Base-by-base conservation (phyloP, 805 yeast genomes). In the Teunomyces cretensis region DNA sequence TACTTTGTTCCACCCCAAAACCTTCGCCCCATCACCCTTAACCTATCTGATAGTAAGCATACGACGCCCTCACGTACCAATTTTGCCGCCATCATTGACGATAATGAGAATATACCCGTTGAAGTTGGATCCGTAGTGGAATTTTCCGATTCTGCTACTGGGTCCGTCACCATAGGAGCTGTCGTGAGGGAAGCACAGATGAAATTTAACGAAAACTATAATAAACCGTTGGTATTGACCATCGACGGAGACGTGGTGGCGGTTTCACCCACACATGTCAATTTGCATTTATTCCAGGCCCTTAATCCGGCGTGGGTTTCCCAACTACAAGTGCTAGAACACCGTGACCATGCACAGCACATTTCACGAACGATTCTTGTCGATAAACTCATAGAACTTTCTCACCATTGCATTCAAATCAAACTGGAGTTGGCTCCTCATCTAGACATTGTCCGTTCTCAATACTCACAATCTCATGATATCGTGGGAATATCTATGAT, bases 111-210 rank as follows among this genome's bases (percentile, higher is more conserved):
- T 28, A 38, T 33, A 5, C 43, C 54, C 7, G 67, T 70, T 0
- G 44, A 39, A 1, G 46, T 47, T 4, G 80, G 80, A 1, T 68
- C 77, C 2, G 45, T 75, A 1, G 66, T 75, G 6, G 77, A 74
- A 47, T 64, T 63, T 45, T 36, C 48, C 1, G 54, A 59, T 24
- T 54, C 53, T 2, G 35, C 44, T 6, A 51, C 49, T 7, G 51
- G 46, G 12, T 32, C 38, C 1, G 42, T 58, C 4, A 44, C 43
- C 3, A 54, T 68, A 42, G 80, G 79, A 2, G 51, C 74, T 2
- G 76, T 76, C 3, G 39, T 72, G 4, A 44, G 62, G 35, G 61
- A 49, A 14, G 54, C 70, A 0, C 42, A 46, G 33, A 61, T 74
- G 3, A 59, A 51, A 22, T 73, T 75, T 49, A 61, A 65, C 45